Percentiles rank a stretch among this genome's conserved stretches.
Conservation (phyloP, 805 yeast species). For the Wickerhamiella allomyrinae region DNA sequence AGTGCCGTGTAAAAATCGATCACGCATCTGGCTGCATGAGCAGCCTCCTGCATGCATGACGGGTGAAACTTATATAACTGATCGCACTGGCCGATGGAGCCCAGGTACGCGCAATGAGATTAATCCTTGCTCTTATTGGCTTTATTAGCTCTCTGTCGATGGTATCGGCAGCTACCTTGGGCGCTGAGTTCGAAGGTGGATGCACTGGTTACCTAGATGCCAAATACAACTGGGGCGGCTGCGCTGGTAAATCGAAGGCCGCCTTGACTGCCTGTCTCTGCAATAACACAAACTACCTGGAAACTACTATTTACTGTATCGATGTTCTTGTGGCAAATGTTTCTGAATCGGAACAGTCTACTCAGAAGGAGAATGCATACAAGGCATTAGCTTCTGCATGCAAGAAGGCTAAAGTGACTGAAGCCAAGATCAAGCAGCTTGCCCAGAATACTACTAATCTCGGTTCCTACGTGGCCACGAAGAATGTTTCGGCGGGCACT, state of each 20-base stretch:
- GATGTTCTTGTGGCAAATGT: not conserved
- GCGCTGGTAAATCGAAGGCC: not conserved
- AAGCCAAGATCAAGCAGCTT: not conserved
- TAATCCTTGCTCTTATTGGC: no score
- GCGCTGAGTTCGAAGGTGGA: not conserved
- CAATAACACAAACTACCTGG: slow-evolving; percentile 1
- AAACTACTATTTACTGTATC: slow-evolving; percentile 10
- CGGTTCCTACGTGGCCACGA: not conserved
- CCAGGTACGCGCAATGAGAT: no score
- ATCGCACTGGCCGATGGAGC: no score
- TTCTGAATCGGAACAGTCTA: not conserved
- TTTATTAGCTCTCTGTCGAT: no score
- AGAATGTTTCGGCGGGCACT: not conserved
- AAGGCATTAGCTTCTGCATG: not conserved
- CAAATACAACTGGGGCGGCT: not conserved
- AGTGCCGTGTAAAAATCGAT: no score
- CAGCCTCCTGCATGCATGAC: no score
- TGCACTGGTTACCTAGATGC: not conserved
- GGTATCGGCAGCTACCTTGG: not conserved
- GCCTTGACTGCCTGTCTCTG: not conserved
- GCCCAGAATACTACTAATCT: not conserved
- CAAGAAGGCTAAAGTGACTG: not conserved
- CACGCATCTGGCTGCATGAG: no score
- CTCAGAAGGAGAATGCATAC: not conserved
- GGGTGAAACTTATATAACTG: no score